Evolutionary conservation across 163 green algal species (phyloP), one percentile per base, ranked within the genome.

Genomic region (Chlorella variabilis): DNA sequence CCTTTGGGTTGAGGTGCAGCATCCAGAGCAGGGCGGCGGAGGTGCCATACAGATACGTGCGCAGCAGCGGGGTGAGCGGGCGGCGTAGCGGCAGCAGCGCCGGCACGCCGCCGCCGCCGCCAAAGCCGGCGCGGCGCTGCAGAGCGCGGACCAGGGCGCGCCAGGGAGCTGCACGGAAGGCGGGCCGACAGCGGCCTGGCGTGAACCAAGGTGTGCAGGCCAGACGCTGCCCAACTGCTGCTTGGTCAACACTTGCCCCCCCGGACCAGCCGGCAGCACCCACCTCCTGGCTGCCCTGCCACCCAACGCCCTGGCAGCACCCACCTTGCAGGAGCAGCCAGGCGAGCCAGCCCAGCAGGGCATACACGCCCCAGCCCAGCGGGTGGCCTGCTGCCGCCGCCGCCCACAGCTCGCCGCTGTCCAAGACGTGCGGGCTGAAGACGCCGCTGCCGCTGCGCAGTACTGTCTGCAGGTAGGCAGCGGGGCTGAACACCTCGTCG

Each of bases 241-340:
- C n/a, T n/a, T n/a, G n/a, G n/a, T n/a, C n/a, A n/a, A n/a, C n/a
- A n/a, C n/a, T n/a, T n/a, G n/a, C n/a, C n/a, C n/a, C n/a, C n/a
- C n/a, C n/a, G n/a, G n/a, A n/a, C n/a, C n/a, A 15, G 45, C 45
- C 45, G 11, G 45, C 15, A 54, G 45, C 45, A 54, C 45, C 45
- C 45, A 15, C 45, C 15, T 54, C 11, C 15, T 54, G 11, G 45
- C 7, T 13, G 36, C 4, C 34, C 65, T 18, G 65, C 36, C 25
- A n/a, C 41, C 27, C 61, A 4, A 27, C 29, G n/a, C 61, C 61
- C 11, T 25, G 31, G 61, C 27, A 73, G 65, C 65, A 49, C 29
- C 42, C 67, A 69, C 51, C 71, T 69, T 79, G 71, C 27, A 45
- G 45, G n/a, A 25, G 5, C 8, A 79, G 27, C 71, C 71, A 79